A percentile compares a stretch with the other conserved stretches of the same genome.
Conservation (phyloP, 164 flowering plant species). For the Euptelea pleiosperma region DNA sequence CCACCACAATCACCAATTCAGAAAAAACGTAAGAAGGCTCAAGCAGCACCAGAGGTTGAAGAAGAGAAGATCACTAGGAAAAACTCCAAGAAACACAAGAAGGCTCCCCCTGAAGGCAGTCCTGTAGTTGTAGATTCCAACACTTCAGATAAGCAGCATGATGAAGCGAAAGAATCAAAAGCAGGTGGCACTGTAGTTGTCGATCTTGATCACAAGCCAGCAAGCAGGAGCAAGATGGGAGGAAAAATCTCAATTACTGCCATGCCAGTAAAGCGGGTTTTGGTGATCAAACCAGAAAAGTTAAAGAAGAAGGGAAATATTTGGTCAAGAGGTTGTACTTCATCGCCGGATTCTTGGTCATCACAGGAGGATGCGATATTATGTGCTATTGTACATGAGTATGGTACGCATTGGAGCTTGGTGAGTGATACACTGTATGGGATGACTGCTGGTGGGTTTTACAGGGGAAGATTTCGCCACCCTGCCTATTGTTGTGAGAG, state of each 20-base stretch:
- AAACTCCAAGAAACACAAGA: slow-evolving; percentile 66
- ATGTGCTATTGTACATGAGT: slow-evolving; percentile 93
- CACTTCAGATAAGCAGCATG: slow-evolving; percentile 29
- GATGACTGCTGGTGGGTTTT: slow-evolving; percentile 84
- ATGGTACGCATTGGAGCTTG: slow-evolving; percentile 85
- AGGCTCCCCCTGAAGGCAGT: slow-evolving; percentile 27
- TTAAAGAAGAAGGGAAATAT: slow-evolving; percentile 66
- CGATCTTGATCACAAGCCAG: slow-evolving; percentile 55
- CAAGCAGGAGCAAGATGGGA: slow-evolving; percentile 55
- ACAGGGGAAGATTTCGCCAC: slow-evolving; percentile 86
- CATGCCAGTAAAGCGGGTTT: slow-evolving; percentile 74
- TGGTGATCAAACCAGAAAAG: slow-evolving; percentile 84
- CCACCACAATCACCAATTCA: slow-evolving; percentile 34
- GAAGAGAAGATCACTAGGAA: slow-evolving; percentile 46
- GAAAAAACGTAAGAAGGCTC: slow-evolving; percentile 61
- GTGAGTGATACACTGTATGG: slow-evolving; percentile 81
- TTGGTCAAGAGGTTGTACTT: slow-evolving; percentile 76
- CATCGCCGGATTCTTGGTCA: slow-evolving; percentile 81
- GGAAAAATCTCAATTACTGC: slow-evolving; percentile 75
- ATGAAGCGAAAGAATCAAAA: slow-evolving; percentile 37
- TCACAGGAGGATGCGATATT: slow-evolving; percentile 87
- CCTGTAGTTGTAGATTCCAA: slow-evolving; percentile 22
- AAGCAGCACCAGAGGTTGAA: slow-evolving; percentile 27
- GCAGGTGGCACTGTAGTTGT: slow-evolving; percentile 29
- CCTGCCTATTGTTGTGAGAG: slow-evolving; percentile 94